Conservation (phyloP, 2,329 filamentous ascomycete species). For the Pezicula carpinea region DNA sequence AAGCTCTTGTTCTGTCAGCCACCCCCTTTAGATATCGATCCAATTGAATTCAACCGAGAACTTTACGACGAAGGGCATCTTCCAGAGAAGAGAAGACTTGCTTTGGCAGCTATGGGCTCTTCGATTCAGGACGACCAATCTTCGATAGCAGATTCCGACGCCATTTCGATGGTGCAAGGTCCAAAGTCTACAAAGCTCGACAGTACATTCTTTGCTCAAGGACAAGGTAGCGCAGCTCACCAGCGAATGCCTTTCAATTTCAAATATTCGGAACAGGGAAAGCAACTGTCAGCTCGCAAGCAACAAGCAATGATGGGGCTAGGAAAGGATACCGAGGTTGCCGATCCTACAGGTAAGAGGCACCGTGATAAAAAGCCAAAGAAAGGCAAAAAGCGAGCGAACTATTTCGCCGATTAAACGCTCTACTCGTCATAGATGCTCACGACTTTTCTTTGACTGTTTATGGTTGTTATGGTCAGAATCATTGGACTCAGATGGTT, state of each 20-base stretch:
- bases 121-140: conserved; percentile 30
- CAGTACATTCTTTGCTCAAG: conserved; percentile 79
- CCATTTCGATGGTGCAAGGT: conserved; percentile 52
- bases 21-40: conserved; percentile 69
- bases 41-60: conserved; percentile 77
- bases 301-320: conserved; percentile 74
- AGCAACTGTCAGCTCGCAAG: conserved; percentile 78
- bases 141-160: conserved; percentile 41
- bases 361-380: conserved; percentile 67
- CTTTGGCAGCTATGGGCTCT: conserved; percentile 42
- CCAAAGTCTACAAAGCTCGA: conserved; percentile 75
- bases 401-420: conserved; percentile 29
- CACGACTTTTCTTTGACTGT: background rate
- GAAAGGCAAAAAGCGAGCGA: conserved; percentile 38
- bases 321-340: conserved; percentile 79
- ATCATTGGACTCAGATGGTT: no score
- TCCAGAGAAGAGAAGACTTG: conserved; percentile 72
- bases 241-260: conserved; percentile 80
- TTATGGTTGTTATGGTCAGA: background rate
- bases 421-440: background rate
- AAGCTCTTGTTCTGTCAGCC: conserved; percentile 91
- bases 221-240: conserved; percentile 58
- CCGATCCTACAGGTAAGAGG: conserved; percentile 78
- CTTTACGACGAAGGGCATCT: conserved; percentile 82
- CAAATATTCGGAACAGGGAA: conserved; percentile 82